These are phyloP conservation scores for Zygnema cylindricum DNA, from an alignment of 139 green algal genomes.

Conservation along the genomic window DNA sequence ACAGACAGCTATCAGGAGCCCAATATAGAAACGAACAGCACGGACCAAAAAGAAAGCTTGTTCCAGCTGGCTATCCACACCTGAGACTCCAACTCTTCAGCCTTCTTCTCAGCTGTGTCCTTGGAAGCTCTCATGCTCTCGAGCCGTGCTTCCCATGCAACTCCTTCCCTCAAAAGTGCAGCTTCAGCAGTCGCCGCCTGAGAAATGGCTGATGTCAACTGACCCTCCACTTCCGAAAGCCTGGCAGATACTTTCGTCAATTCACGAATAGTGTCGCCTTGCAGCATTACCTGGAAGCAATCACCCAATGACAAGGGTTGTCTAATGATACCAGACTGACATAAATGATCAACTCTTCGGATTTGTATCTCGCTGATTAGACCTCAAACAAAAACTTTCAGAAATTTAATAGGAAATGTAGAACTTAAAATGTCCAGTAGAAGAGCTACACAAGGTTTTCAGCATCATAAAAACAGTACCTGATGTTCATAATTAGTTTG, in stretches of 20 bases:
- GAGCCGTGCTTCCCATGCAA: conserved; percentile 32
- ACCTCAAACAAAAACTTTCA: too few species aligned
- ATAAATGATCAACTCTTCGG: too few species aligned
- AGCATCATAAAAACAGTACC: conserved; percentile 34
- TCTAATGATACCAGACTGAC: too few species aligned
- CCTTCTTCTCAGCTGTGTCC: conserved; percentile 20
- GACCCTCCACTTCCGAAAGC: conserved; percentile 1
- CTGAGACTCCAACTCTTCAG: conserved; percentile 24
- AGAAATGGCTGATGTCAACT: not conserved
- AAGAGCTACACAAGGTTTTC: too few species aligned
- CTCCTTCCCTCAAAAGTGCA: conserved; percentile 13
- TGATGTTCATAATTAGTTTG: conserved; percentile 58
- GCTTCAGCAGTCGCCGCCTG: conserved; percentile 40
- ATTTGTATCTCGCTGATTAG: too few species aligned
- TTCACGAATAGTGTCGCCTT: conserved; percentile 53
- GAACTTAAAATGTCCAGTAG: too few species aligned
- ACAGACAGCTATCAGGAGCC: too few species aligned
- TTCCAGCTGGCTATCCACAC: too few species aligned
- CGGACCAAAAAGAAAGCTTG: too few species aligned
- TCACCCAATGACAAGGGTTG: too few species aligned
- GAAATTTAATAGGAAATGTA: too few species aligned
- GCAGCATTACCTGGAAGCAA: conserved; percentile 55
- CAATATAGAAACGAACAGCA: too few species aligned
- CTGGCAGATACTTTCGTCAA: conserved; percentile 27
- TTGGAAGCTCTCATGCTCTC: not conserved